Conservation (phyloP, 2,329 filamentous ascomycete genomes). For the Pestalotiopsis sp. region DNA sequence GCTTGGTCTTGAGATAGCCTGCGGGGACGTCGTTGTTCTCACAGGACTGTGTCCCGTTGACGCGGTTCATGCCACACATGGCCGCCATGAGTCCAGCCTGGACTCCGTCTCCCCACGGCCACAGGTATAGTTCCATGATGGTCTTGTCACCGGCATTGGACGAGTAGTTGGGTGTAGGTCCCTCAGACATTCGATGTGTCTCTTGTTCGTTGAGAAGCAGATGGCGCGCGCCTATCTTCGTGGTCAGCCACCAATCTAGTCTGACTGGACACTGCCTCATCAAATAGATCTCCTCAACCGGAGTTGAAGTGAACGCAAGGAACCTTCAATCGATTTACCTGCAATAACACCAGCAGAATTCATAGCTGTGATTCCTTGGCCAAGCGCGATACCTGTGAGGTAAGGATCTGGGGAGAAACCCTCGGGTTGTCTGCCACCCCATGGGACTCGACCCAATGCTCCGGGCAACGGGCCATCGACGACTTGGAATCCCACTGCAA, state of each 20-base stretch:
- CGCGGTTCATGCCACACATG: constrained; percentile 27
- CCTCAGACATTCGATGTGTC: constrained; percentile 12
- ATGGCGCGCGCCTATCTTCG: background rate
- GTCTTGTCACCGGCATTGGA: constrained; percentile 23
- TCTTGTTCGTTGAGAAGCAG: constrained; percentile 17
- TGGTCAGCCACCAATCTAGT: background rate
- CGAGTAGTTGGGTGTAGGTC: constrained; percentile 5
- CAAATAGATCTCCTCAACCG: too few relatives aligned
- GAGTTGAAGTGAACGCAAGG: too few relatives aligned
- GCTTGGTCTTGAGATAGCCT: constrained; percentile 24
- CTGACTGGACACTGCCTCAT: too few relatives aligned
- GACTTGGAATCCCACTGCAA: constrained; percentile 12
- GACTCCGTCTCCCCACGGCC: constrained; percentile 22
- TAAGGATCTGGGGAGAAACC: constrained; percentile 8
- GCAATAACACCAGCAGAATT: constrained; percentile 5
- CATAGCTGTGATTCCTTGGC: background rate
- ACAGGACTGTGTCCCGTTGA: constrained; percentile 24
- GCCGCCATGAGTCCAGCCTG: constrained; percentile 19
- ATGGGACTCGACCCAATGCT: constrained; percentile 9
- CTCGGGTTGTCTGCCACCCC: background rate
- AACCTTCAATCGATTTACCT: background rate
- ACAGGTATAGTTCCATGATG: constrained; percentile 25
- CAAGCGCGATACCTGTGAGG: background rate
- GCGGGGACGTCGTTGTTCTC: constrained; percentile 24
- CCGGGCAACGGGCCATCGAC: constrained; percentile 15